phyloP scores from a whole-genome alignment of 306 rosid genomes.

The Cucurbita pepo region DNA sequence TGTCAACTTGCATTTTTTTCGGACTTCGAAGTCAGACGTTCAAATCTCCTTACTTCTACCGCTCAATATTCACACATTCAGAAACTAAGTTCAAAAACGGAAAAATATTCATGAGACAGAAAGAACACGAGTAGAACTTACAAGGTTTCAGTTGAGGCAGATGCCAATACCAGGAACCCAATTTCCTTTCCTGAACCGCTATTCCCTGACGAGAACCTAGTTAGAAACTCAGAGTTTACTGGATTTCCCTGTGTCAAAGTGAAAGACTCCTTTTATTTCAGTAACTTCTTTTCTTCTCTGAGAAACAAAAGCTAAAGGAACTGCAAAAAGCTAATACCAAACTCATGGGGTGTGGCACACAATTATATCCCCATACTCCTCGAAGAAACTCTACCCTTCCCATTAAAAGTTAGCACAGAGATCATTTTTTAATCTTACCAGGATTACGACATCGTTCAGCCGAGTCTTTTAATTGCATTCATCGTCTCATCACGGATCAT shows the following conservation, averaged over 20 bases:
- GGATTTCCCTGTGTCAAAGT: no score
- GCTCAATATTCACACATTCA: not conserved
- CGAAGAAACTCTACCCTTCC: not conserved
- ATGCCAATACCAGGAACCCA: conserved; percentile 1
- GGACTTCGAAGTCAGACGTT: no score
- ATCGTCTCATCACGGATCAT: not conserved
- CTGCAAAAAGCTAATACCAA: not conserved
- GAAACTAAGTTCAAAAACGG: no score
- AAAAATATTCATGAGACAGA: not conserved
- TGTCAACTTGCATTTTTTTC: no score
- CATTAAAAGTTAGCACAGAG: not conserved
- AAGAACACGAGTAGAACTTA: not conserved
- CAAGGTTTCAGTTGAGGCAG: conserved; percentile 1
- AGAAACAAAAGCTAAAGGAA: not conserved
- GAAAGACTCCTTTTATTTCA: no score
- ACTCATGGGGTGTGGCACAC: not conserved
- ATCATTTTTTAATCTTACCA: not conserved
- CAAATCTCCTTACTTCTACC: no score
- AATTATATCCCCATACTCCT: not conserved
- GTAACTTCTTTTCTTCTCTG: not conserved
- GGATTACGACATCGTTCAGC: not conserved
- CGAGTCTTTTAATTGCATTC: not conserved
- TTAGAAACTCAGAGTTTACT: no score
- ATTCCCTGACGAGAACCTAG: no score
- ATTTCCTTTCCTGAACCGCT: not conserved